Evolutionary conservation across 1,284 basidiomycete genomes (phyloP).

Genomic region (Porodaedalea pini): DNA sequence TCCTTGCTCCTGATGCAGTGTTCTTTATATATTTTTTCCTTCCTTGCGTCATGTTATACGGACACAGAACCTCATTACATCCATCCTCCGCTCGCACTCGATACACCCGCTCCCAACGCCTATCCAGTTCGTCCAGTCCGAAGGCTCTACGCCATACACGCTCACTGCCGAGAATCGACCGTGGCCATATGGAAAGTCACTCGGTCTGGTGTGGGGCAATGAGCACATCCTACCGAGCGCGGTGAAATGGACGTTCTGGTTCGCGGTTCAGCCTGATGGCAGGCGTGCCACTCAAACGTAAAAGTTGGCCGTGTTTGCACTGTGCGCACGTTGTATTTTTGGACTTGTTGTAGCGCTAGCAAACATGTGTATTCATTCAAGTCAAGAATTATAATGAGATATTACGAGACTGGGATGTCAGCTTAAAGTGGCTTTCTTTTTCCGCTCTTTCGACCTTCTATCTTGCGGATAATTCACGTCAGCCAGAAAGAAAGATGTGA

Average conservation of each 20-base stretch:
- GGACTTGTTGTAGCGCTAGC: neutral
- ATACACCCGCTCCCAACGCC: conserved; percentile 5
- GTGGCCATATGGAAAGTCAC: conserved; percentile 14
- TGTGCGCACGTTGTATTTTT: neutral
- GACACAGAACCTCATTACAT: conserved; percentile 10
- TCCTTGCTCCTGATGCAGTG: neutral
- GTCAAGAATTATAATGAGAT: too few relatives aligned
- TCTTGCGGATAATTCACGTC: too few relatives aligned
- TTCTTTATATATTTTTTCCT: neutral
- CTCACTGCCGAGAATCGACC: conserved; percentile 9
- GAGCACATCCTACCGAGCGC: conserved; percentile 1
- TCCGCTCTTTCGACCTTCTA: too few relatives aligned
- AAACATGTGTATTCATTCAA: neutral
- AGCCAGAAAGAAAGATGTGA: too few relatives aligned
- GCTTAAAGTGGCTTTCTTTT: too few relatives aligned
- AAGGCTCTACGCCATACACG: neutral
- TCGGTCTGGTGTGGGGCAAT: conserved; percentile 11
- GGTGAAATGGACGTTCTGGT: conserved; percentile 18
- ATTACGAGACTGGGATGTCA: too few relatives aligned
- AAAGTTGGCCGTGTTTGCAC: neutral
- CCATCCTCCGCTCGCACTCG: conserved; percentile 7
- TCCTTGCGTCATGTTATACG: neutral
- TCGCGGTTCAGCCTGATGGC: neutral
- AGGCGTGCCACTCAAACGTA: neutral
- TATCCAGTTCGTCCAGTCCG: neutral